Conservation (phyloP, 495 filamentous ascomycete species). For the Neurospora sp. region DNA sequence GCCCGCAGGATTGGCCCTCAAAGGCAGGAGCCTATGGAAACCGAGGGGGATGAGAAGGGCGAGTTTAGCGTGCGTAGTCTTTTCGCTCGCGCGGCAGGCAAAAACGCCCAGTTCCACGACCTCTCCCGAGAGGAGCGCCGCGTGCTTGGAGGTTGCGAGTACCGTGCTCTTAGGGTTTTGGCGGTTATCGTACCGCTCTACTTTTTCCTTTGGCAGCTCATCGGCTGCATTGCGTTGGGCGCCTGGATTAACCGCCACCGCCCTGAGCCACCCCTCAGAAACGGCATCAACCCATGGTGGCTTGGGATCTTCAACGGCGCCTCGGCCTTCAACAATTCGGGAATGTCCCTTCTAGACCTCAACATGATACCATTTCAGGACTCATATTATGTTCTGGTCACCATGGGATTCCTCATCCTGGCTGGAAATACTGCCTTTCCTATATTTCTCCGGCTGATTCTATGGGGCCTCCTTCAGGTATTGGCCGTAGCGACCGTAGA, state of each 20-base stretch:
- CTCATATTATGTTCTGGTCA: conserved; percentile 60
- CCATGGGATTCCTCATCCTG: conserved; percentile 67
- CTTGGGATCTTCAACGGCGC: conserved; percentile 57
- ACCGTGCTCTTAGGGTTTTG: conserved; percentile 64
- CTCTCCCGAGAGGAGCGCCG: conserved; percentile 59
- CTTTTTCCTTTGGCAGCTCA: conserved; percentile 57
- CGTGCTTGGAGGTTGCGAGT: conserved; percentile 68
- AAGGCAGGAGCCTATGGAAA: not conserved
- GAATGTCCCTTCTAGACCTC: conserved; percentile 73
- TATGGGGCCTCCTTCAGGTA: conserved; percentile 49
- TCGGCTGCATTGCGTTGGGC: conserved; percentile 63
- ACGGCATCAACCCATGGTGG: conserved; percentile 60
- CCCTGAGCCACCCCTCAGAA: conserved; percentile 45
- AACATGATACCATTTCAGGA: conserved; percentile 69
- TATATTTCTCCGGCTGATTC: conserved; percentile 64
- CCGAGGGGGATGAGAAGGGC: conserved; percentile 1
- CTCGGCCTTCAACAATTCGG: conserved; percentile 80
- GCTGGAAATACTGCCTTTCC: conserved; percentile 77
- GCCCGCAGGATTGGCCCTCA: not conserved
- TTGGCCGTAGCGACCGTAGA: conserved; percentile 18
- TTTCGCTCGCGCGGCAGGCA: conserved; percentile 36
- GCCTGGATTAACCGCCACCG: conserved; percentile 55
- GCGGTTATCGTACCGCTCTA: conserved; percentile 64
- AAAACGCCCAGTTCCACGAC: conserved; percentile 66
- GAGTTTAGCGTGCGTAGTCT: conserved; percentile 13